Evolutionary conservation across 768 basidiomycete genomes (phyloP), one percentile per base, ranked within the genome.

Genomic region (Tremella fuciformis): DNA sequence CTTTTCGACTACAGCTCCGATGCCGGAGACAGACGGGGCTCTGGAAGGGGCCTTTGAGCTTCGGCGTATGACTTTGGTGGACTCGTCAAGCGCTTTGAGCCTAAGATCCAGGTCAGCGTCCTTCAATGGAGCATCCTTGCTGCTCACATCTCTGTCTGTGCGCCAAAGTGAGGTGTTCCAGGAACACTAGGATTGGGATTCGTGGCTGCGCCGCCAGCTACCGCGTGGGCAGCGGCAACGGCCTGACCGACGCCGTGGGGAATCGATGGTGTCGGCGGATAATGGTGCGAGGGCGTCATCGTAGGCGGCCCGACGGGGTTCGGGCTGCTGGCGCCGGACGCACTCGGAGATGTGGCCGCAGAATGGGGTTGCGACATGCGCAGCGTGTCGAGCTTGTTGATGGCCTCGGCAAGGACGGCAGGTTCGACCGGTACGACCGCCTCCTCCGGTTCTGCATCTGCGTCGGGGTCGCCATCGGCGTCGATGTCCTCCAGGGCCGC

Each of bases 1-100:
- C 77, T 94, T 97, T 54, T 89, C 88, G 48, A 94, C 90, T 22
- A 77, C 61, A n/a, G 70, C 66, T 11, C 76, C 76, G 44, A 77
- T 77, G 39, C 76, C 76, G 7, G 72, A 74, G 2, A 77, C 76
- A 9, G 70, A 72, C 1, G 76, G 69, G 2, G 76, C 74, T 53
- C 67, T 46, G 8, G 61, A 55, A 1, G 67, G 67, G 7, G 64
- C 65, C 25, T 64, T 70, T 4, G 71, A 65, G 47, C 50, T 70
- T 41, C 71, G 69, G 25, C 74, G 41, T 21, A 77, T 49, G 3
- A 77, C 63, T 37, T 68, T 70, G 8, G 76, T 74, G 19, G 62
- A 65, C 38, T 77, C 72, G 50, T 77, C 76, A 15, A 77, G 59
- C 1, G 70, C 71, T 53, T 53, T 64, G 22, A 77, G 50, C 49